Base-by-base conservation (phyloP, 2,329 filamentous ascomycete species). In the Cordyceps cateniannulata region DNA sequence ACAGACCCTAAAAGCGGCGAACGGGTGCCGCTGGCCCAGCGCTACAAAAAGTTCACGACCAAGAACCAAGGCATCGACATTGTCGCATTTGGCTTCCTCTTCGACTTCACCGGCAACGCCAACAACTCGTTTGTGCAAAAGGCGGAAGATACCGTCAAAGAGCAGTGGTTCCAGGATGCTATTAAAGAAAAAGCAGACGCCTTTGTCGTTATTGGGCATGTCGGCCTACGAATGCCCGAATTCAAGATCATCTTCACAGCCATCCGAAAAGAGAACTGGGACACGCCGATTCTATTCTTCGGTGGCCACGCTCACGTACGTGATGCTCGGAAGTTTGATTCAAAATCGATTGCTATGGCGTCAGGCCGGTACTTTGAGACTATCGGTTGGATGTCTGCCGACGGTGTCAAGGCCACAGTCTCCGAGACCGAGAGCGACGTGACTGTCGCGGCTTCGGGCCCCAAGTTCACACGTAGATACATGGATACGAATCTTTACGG, bases 291-390 rank as follows among this genome's bases (percentile, higher is more conserved):
- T 61, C 89, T 90, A 63, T 92, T 97, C 74, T 95, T 98, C 63
- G 93, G 91, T 9, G 93, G 93, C 0, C 93, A 98, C 69, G 86
- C 86, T 1, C 93, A 98, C 70, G 91, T 97, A 51, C 86, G 93
- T 9, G 92, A 97, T 70, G 90, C 91, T 66, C 84, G 84, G 45
- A 85, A 82, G 62, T 97, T 91, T 68, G 93, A 97, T 72, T 82
- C 83, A 44, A 87, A 85, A 59, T 85, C 93, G 0, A 87, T 89
- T 64, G 93, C 88, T 1, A 78, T 98, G 5, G 92, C 92, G 45
- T 95, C 90, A 66, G 93, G 93, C 4, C 84, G 93, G 1, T 98
- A 97, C 73, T 89, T 97, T 79, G 93, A 98, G 77, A 97, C 93
- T 0, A 87, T 98, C 54, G 93, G 93, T 2, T 98, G 95, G 82